Conservation (phyloP, 2,329 filamentous ascomycete genomes). For the Ceratocystis alfenasii region DNA sequence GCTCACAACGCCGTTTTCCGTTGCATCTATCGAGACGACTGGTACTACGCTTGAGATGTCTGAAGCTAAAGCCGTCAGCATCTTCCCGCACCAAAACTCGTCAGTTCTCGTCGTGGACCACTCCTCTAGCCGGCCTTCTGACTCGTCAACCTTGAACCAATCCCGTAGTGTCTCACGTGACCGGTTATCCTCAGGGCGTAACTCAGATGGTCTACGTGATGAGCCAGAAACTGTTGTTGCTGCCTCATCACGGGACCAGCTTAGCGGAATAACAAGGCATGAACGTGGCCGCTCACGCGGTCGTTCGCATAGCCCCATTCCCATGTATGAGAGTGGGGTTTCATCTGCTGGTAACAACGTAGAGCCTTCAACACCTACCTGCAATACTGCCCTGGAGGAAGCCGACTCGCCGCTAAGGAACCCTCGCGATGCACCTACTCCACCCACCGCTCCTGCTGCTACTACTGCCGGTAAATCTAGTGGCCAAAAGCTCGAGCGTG, state of each 20-base stretch:
- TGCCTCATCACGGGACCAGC: not conserved
- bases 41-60: constrained; percentile 51
- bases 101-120: constrained; percentile 51
- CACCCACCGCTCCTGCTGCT: constrained; percentile 29
- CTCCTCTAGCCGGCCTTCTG: constrained; percentile 37
- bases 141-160: constrained; percentile 31
- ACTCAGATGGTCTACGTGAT: not conserved
- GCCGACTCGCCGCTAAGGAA: constrained; percentile 52
- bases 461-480: constrained; percentile 24
- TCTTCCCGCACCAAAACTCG: constrained; percentile 53
- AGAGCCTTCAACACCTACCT: constrained; percentile 25
- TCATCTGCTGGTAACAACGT: not conserved
- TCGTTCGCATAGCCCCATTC: constrained; percentile 12
- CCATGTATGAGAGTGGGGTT: not conserved
- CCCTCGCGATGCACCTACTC: constrained; percentile 46
- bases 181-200: constrained; percentile 5
- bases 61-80: constrained; percentile 49
- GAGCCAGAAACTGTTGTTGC: not conserved
- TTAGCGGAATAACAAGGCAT: constrained; percentile 3
- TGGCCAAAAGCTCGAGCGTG: not conserved
- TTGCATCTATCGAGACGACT: constrained; percentile 49
- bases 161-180: constrained; percentile 22
- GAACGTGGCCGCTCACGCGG: not conserved
- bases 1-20: constrained; percentile 43
- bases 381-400: constrained; percentile 36